Evolutionary conservation across 345 rosid genomes (phyloP).

Genomic region (Linum trigynum): DNA sequence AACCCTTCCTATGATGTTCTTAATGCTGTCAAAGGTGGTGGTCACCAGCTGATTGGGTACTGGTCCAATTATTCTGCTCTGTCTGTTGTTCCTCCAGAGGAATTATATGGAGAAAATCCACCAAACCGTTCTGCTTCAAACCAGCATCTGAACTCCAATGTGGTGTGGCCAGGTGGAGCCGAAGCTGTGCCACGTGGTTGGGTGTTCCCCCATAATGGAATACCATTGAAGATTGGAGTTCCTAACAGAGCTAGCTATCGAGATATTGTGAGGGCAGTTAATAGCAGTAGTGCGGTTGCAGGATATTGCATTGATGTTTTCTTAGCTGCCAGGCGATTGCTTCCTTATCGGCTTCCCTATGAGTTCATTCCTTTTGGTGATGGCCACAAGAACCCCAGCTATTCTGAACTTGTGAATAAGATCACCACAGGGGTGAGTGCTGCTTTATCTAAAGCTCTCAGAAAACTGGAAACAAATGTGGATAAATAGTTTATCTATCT

Average conservation of each 20-base stretch:
- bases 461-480: not conserved
- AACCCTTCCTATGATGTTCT: conserved; percentile 69
- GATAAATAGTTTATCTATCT: not conserved
- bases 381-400: conserved; percentile 67
- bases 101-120: conserved; percentile 38
- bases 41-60: conserved; percentile 53
- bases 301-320: conserved; percentile 80
- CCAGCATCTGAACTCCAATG: conserved; percentile 42
- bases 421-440: conserved; percentile 56
- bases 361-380: conserved; percentile 71
- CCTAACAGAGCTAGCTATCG: conserved; percentile 59
- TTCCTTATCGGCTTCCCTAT: conserved; percentile 52
- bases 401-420: conserved; percentile 47
- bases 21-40: conserved; percentile 38
- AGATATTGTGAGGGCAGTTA: conserved; percentile 37
- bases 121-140: conserved; percentile 63
- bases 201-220: conserved; percentile 82
- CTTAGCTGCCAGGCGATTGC: conserved; percentile 56
- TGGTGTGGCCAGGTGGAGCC: conserved; percentile 83
- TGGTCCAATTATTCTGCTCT: conserved; percentile 91
- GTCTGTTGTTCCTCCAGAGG: conserved; percentile 67
- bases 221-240: conserved; percentile 59
- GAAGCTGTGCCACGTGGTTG: conserved; percentile 70
- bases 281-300: conserved; percentile 42
- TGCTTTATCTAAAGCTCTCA: not conserved